Percentiles rank a stretch among this genome's conserved stretches.
Conservation (phyloP, 2,329 filamentous ascomycete species). For the Ramularia endophylla region DNA sequence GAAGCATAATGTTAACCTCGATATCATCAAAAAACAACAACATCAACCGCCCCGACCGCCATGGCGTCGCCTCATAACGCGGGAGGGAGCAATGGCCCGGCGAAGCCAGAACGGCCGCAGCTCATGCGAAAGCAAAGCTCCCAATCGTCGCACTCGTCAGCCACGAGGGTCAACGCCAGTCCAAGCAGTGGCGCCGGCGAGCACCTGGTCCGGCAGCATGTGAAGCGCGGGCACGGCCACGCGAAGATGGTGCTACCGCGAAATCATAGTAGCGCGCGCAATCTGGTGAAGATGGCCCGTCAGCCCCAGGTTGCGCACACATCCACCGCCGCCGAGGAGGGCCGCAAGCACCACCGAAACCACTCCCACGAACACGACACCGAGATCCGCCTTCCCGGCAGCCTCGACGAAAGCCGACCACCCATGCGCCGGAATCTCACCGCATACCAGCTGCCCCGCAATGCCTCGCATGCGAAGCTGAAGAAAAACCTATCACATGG, state of each 20-base stretch:
- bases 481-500: slow-evolving; percentile 41
- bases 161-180: slow-evolving; percentile 15
- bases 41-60: not conserved
- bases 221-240: slow-evolving; percentile 19
- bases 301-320: slow-evolving; percentile 18
- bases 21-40: no score
- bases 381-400: slow-evolving; percentile 30
- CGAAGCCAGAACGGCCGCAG: slow-evolving; percentile 19
- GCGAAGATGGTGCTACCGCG: slow-evolving; percentile 29
- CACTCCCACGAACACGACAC: slow-evolving; percentile 29
- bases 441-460: slow-evolving; percentile 26
- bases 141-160: slow-evolving; percentile 21
- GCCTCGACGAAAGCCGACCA: slow-evolving; percentile 26
- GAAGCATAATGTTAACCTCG: no score
- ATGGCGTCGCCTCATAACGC: not conserved
- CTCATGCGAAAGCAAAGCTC: slow-evolving; percentile 27
- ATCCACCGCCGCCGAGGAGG: slow-evolving; percentile 16
- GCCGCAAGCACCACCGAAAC: slow-evolving; percentile 22
- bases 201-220: slow-evolving; percentile 19
- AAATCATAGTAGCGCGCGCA: slow-evolving; percentile 29
- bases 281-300: slow-evolving; percentile 26
- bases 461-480: slow-evolving; percentile 26
- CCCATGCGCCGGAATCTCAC: slow-evolving; percentile 29
- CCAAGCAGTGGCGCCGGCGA: slow-evolving; percentile 22
- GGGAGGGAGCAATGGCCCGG: no score